A percentile compares a stretch with the other conserved stretches of the same genome.
phyloP scores from a whole-genome alignment of 1,139 yeast genomes.

The Suhomyces anneliseae region DNA sequence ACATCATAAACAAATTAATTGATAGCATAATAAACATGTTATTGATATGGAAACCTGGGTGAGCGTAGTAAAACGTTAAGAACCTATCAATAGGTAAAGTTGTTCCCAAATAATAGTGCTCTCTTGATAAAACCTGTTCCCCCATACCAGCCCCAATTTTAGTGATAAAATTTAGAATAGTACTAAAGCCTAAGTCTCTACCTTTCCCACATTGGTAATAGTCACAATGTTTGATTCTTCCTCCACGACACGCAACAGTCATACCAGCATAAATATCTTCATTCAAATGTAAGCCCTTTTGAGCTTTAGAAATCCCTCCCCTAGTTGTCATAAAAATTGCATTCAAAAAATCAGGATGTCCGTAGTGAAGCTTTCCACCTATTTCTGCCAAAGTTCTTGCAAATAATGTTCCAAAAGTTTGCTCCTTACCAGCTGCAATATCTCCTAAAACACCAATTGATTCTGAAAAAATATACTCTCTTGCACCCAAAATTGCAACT shows the following conservation, averaged over 20 bases:
- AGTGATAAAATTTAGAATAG: slow-evolving; percentile 80
- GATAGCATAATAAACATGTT: slow-evolving; percentile 78
- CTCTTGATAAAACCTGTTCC: slow-evolving; percentile 82
- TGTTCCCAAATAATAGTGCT: slow-evolving; percentile 79
- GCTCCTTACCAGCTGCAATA: slow-evolving; percentile 92
- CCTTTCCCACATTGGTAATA: slow-evolving; percentile 92
- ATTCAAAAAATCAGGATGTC: slow-evolving; percentile 88
- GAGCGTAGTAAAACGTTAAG: slow-evolving; percentile 85
- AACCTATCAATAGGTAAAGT: slow-evolving; percentile 77
- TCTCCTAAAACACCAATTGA: slow-evolving; percentile 86
- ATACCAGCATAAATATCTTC: slow-evolving; percentile 94
- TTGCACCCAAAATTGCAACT: slow-evolving; percentile 84
- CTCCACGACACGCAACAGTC: slow-evolving; percentile 79
- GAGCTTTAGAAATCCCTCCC: slow-evolving; percentile 91
- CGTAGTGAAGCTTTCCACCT: slow-evolving; percentile 88
- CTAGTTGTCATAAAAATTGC: slow-evolving; percentile 85
- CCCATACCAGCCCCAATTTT: slow-evolving; percentile 97
- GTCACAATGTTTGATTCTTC: slow-evolving; percentile 84
- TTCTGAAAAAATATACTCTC: slow-evolving; percentile 87
- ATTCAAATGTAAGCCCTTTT: slow-evolving; percentile 78
- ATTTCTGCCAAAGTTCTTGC: slow-evolving; percentile 83
- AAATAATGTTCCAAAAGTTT: slow-evolving; percentile 87
- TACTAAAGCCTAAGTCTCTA: slow-evolving; percentile 82
- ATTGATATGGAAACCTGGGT: slow-evolving; percentile 86
- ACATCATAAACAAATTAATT: slow-evolving; percentile 66